Conservation (phyloP, 1,284 basidiomycete genomes). For the Laetiporus sulphureus region DNA sequence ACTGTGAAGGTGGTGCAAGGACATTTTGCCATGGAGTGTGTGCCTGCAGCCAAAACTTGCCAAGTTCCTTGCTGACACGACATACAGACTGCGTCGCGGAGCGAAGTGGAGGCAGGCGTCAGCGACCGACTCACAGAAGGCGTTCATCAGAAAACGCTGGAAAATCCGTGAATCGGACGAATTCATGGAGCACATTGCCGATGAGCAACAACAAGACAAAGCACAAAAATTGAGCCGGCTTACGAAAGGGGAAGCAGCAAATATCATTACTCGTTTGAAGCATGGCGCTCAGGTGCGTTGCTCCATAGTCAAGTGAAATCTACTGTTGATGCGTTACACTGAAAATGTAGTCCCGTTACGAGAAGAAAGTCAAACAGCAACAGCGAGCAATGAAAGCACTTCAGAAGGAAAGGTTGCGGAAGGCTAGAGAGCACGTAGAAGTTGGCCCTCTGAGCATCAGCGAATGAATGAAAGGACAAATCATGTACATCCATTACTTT, state of each 20-base stretch:
- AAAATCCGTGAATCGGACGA: slow-evolving; percentile 24
- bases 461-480: too few relatives aligned
- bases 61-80: too few relatives aligned
- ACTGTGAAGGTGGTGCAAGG: slow-evolving; percentile 46
- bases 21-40: slow-evolving; percentile 40
- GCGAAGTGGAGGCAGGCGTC: slow-evolving; percentile 71
- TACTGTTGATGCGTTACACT: background rate
- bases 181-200: too few relatives aligned
- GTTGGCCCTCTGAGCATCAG: slow-evolving; percentile 58
- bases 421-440: slow-evolving; percentile 46
- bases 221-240: slow-evolving; percentile 35
- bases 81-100: slow-evolving; percentile 48
- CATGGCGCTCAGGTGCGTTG: slow-evolving; percentile 64
- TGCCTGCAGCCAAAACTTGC: too few relatives aligned
- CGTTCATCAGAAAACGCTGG: slow-evolving; percentile 57
- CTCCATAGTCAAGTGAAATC: background rate
- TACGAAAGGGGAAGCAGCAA: slow-evolving; percentile 75
- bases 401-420: slow-evolving; percentile 42
- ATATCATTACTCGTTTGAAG: slow-evolving; percentile 70
- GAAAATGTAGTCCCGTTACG: slow-evolving; percentile 55
- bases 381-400: slow-evolving; percentile 28
- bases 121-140: slow-evolving; percentile 62
- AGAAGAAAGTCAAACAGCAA: slow-evolving; percentile 42
- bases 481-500: too few relatives aligned
- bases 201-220: background rate